These are phyloP conservation scores for Pichia rugopelliculosa DNA, from an alignment of 805 yeast species.

Conservation along the genomic window DNA sequence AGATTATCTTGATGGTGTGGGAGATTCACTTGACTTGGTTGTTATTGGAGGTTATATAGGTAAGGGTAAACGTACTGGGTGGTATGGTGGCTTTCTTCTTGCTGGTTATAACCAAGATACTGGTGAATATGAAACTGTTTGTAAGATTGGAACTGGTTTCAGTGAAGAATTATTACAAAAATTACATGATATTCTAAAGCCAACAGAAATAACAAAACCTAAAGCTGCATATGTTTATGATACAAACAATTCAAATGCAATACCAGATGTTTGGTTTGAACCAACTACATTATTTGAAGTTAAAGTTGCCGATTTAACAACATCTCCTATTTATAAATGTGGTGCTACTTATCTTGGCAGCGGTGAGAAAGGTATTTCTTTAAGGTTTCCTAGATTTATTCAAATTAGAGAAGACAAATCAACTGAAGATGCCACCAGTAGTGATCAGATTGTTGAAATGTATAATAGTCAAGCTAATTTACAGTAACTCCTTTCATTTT, in stretches of 20 bases:
- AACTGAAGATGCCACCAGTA: constrained; percentile 79
- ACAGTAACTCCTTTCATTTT: constrained; percentile 5
- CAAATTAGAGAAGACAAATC: constrained; percentile 80
- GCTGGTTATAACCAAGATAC: constrained; percentile 88
- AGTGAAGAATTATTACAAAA: constrained; percentile 71
- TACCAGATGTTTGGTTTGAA: constrained; percentile 94
- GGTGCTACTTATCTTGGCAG: constrained; percentile 61
- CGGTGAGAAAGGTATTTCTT: constrained; percentile 62
- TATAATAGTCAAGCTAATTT: constrained; percentile 61
- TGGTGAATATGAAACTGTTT: constrained; percentile 90
- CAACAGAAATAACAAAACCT: constrained; percentile 51
- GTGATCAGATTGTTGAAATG: constrained; percentile 79
- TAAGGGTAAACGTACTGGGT: constrained; percentile 88
- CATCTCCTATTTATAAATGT: constrained; percentile 87
- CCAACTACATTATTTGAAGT: constrained; percentile 83
- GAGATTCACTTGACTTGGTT: constrained; percentile 89
- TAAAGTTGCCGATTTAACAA: constrained; percentile 80
- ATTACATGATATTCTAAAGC: constrained; percentile 53
- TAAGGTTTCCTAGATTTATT: constrained; percentile 83
- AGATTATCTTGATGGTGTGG: constrained; percentile 91
- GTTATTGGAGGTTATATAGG: constrained; percentile 94
- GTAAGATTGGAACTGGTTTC: constrained; percentile 97
- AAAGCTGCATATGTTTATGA: constrained; percentile 66
- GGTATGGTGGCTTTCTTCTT: constrained; percentile 88
- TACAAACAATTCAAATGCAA: constrained; percentile 49